Evolutionary conservation across 352 stramenopile species (phyloP).

Genomic region (Phytopythium helicoides): DNA sequence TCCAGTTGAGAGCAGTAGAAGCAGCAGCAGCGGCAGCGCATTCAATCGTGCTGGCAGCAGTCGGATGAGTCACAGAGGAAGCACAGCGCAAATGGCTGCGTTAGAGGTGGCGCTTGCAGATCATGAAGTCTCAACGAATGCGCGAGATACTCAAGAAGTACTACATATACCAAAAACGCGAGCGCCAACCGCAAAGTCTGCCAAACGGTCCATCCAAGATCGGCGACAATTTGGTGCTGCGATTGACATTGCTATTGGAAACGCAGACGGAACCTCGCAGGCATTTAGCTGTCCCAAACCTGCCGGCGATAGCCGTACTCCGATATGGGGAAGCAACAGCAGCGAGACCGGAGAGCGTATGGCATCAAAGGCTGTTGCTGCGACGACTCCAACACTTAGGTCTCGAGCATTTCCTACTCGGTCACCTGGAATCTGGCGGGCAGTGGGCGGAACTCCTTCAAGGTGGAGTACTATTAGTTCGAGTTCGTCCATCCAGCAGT

Average conservation of each 20-base stretch:
- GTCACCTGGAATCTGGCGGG: conserved; percentile 3
- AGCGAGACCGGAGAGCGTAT: background rate
- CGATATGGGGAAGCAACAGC: conserved; percentile 2
- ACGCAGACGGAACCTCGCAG: conserved; percentile 3
- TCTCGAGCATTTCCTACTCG: background rate
- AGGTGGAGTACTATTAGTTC: background rate
- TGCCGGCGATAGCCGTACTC: background rate
- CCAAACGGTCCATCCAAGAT: conserved; percentile 7
- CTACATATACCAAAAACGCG: too few relatives aligned
- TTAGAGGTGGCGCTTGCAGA: too few relatives aligned
- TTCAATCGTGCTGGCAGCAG: background rate
- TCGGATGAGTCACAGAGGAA: background rate
- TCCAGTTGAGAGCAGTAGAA: background rate
- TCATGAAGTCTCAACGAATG: too few relatives aligned
- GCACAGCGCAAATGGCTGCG: background rate
- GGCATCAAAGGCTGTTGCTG: background rate
- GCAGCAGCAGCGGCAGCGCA: background rate
- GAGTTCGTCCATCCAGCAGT: too few relatives aligned
- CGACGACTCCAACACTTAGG: conserved; percentile 12
- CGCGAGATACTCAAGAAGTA: too few relatives aligned
- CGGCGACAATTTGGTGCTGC: conserved; percentile 4
- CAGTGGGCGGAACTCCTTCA: conserved; percentile 7
- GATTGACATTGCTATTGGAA: conserved; percentile 2
- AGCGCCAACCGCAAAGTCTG: background rate
- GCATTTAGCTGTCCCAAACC: conserved; percentile 21